Evolutionary conservation across 805 yeast genomes (phyloP), one percentile per base, ranked within the genome.

Genomic region (Metschnikowia hibisci): DNA sequence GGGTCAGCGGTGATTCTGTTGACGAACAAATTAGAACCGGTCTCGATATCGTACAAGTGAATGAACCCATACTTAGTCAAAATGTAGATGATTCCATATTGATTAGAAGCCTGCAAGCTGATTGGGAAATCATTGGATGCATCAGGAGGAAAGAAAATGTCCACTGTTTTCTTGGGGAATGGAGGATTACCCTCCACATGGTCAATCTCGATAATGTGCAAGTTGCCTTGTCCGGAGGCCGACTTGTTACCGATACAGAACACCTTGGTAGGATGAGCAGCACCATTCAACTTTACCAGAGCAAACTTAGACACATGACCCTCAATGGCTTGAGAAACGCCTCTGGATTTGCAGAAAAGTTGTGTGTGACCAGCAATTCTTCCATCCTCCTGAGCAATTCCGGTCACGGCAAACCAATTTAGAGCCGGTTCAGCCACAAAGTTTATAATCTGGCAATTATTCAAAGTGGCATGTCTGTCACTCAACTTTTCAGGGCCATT

Each of bases 221-320:
- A 76, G 50, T 76, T 73, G 46, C 91, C 91, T 56, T 71, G 76
- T 26, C 80, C 77, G 48, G 82, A 82, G 30, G 84, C 85, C 41
- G 83, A 78, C 66, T 93, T 84, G 68, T 89, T 88, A 57, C 96
- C 98, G 61, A 91, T 90, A 46, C 95, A 86, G 64, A 93, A 91
- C 26, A 91, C 81, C 66, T 87, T 89, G 39, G 95, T 86, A 32
- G 87, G 87, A 35, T 66, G 67, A 23, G 80, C 56, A 31, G 90
- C 87, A 43, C 88, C 88, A 41, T 80, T 84, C 54, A 91, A 73
- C 48, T 80, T 76, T 50, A 93, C 70, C 46, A 76, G 73, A 42
- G 96, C 88, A 69, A 93, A 93, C 32, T 81, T 80, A 46, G 96
- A 93, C 43, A 95, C 98, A 66, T 93, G 99, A 57, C 99, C 99